Percentiles rank a stretch among this genome's conserved stretches.
These are phyloP conservation scores for Pelargonium fulgidum DNA, from an alignment of 441 rosid genomes.

Conservation along the genomic window DNA sequence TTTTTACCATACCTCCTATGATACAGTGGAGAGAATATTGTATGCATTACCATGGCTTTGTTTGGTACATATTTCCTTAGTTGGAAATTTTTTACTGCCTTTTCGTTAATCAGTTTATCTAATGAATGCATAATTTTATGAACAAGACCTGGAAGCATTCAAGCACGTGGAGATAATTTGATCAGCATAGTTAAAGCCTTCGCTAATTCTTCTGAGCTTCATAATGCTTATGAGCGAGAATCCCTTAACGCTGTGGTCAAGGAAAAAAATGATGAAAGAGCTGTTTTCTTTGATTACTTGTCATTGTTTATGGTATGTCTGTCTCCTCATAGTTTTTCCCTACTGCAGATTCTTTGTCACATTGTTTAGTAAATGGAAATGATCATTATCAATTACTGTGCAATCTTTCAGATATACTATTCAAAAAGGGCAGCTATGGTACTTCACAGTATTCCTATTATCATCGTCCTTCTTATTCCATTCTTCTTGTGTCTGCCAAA, in stretches of 20 bases:
- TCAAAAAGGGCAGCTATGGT: conserved; percentile 61
- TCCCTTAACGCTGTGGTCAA: conserved; percentile 31
- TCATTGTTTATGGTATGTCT: conserved; percentile 62
- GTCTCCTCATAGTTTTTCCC: background rate
- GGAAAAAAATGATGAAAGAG: conserved; percentile 47
- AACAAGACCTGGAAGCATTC: conserved; percentile 97
- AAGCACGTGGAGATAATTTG: conserved; percentile 97
- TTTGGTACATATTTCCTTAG: conserved; percentile 48
- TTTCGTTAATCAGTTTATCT: conserved; percentile 30
- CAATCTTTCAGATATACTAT: conserved; percentile 59
- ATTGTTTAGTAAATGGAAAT: background rate
- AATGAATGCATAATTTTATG: conserved; percentile 27
- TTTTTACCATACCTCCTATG: conserved; percentile 93
- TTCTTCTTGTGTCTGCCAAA: conserved; percentile 46
- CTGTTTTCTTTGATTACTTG: conserved; percentile 93
- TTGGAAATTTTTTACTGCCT: conserved; percentile 17
- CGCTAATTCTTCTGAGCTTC: conserved; percentile 64
- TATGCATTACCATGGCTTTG: conserved; percentile 58
- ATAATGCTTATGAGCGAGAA: conserved; percentile 50
- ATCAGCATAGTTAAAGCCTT: conserved; percentile 66
- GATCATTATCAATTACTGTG: conserved; percentile 20
- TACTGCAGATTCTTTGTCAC: background rate
- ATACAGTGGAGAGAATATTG: conserved; percentile 93
- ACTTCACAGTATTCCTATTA: conserved; percentile 68
- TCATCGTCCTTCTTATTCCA: conserved; percentile 57